Conservation (phyloP, 345 rosid genomes). For the Populus davidiana region DNA sequence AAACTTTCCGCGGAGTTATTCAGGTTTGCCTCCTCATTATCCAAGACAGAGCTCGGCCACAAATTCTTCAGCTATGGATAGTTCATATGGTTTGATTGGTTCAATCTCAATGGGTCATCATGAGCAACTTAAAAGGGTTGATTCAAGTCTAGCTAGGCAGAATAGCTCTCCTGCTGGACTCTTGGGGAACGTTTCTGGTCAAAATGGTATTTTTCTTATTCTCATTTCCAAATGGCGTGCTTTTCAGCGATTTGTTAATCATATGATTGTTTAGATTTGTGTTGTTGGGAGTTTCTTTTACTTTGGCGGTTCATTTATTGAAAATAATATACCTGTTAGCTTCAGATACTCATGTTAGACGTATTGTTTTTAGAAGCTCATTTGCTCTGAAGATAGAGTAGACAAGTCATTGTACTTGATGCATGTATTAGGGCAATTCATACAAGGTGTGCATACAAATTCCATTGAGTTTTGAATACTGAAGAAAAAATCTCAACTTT, state of each 20-base stretch:
- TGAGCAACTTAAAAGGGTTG: slow-evolving; percentile 35
- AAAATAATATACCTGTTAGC: neutral
- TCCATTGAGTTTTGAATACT: neutral
- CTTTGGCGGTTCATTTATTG: no score
- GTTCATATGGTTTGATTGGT: slow-evolving; percentile 41
- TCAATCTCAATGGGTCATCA: slow-evolving; percentile 36
- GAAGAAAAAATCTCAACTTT: no score
- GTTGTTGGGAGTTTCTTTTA: neutral
- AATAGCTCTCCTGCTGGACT: slow-evolving; percentile 82
- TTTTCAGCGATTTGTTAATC: neutral
- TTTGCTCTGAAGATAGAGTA: neutral
- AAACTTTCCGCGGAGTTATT: slow-evolving; percentile 40
- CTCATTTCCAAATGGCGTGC: neutral
- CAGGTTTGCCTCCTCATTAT: slow-evolving; percentile 76
- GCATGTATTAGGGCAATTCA: neutral
- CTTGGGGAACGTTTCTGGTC: slow-evolving; percentile 54
- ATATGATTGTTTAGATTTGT: slow-evolving; percentile 2
- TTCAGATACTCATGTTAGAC: neutral
- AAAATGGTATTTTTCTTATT: slow-evolving; percentile 57
- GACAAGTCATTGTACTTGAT: neutral
- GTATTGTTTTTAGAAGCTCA: neutral
- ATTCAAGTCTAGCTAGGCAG: slow-evolving; percentile 58
- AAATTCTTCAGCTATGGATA: slow-evolving; percentile 48
- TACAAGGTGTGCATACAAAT: neutral
- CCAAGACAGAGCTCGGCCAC: slow-evolving; percentile 55